Conservation (phyloP, 306 rosid genomes). For the Fragaria iinumae region DNA sequence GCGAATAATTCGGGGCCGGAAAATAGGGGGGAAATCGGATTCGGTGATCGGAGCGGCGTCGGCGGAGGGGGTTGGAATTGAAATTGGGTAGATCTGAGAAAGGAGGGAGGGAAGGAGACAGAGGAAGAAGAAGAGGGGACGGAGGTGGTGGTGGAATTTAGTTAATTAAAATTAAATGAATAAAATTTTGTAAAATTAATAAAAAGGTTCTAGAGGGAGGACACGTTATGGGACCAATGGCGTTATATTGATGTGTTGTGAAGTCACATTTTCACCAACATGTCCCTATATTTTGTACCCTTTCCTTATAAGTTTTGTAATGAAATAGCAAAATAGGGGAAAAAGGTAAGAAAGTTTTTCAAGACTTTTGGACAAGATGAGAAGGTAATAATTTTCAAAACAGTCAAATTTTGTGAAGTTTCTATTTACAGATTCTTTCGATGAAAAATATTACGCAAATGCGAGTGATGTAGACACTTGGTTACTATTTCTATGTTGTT, state of each 20-base stretch:
- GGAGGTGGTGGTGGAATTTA: background rate
- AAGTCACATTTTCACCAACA: background rate
- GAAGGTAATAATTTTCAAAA: background rate
- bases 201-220: background rate
- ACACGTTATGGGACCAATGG: background rate
- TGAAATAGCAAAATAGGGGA: too few relatives aligned
- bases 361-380: background rate
- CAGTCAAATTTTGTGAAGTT: background rate
- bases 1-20: background rate
- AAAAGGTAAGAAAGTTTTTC: background rate
- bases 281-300: background rate
- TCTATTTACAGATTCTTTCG: background rate
- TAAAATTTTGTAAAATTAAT: background rate
- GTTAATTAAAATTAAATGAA: background rate
- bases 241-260: background rate
- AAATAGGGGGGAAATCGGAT: background rate
- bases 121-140: background rate
- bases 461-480: background rate
- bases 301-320: background rate
- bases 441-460: background rate
- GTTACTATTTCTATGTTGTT: background rate
- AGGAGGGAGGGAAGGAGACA: background rate
- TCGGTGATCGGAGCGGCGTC: slow-evolving; percentile 2
- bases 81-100: slow-evolving; percentile 34
- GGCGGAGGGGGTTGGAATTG: background rate